Evolutionary conservation across 208 protist genomes (phyloP), one percentile per base, ranked within the genome.

Genomic region (Endotrypanum monterogeii): DNA sequence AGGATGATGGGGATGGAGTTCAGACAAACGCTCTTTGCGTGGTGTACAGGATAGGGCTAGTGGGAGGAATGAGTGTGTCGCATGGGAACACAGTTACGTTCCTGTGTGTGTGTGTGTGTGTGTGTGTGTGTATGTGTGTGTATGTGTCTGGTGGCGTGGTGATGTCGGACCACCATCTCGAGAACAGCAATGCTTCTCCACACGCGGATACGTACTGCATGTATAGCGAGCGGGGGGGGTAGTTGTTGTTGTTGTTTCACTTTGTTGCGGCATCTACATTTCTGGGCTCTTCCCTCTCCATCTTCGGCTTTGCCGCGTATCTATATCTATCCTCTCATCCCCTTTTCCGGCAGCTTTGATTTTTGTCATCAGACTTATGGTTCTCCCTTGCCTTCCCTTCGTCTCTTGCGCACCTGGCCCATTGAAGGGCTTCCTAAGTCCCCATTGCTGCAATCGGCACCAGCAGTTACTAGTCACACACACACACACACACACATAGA

Each of bases 401-500:
- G 60, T 37, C 2, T 3, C 44, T 48, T 11, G 44, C 44, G 5
- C 44, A 11, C 9, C 60, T 20, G 46, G n/a, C n/a, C n/a, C n/a
- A n/a, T n/a, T 65, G 35, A 62, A 39, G 5, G 28, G 25, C 60
- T 48, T 11, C 25, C 20, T 1, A 46, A 12, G 3, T 9, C 60
- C 37, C 54, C 28, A 8, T 65, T 65, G 7, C 25, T 41, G 35
- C 30, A 18, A 48, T 37, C n/a, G 25, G 35, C 35, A 46, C 9
- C 5, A 23, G 32, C 25, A 37, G 9, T 65, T 39, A 65, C 37
- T 35, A 46, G 9, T 50, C 55, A 25, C 65, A 41, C 66, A 70
- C 65, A 11, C 50, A 70, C 46, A 55, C 46, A 69, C 3, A 69
- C 63, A 55, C n/a, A 37, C 46, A 39, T 11, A n/a, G n/a, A n/a